Conservation (phyloP, 345 rosid genomes). For the Limnanthes douglasii region DNA sequence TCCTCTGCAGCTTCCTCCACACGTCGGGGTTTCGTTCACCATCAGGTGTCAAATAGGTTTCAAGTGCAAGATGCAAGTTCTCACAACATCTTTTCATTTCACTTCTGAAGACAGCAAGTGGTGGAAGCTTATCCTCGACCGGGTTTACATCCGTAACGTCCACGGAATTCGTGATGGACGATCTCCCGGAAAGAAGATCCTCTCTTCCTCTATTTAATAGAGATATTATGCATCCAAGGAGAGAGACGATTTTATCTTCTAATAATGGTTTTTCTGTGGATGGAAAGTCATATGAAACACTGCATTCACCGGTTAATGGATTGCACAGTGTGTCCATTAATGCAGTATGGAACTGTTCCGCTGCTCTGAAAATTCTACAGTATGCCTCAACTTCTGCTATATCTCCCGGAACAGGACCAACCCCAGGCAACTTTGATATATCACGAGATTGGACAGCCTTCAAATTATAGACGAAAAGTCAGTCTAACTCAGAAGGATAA, state of each 20-base stretch:
- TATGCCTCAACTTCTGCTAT: slow-evolving; percentile 96
- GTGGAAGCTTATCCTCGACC: slow-evolving; percentile 68
- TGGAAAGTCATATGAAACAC: slow-evolving; percentile 53
- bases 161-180: slow-evolving; percentile 33
- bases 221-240: slow-evolving; percentile 81
- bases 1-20: slow-evolving; percentile 88
- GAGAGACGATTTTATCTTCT: slow-evolving; percentile 88
- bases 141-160: slow-evolving; percentile 26
- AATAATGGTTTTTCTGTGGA: slow-evolving; percentile 69
- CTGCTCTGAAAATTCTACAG: slow-evolving; percentile 83
- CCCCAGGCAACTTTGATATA: slow-evolving; percentile 58
- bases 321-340: slow-evolving; percentile 89
- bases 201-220: slow-evolving; percentile 82
- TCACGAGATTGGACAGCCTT: slow-evolving; percentile 39
- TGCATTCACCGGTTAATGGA: slow-evolving; percentile 91
- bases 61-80: slow-evolving; percentile 87
- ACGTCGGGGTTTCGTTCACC: slow-evolving; percentile 51
- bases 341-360: slow-evolving; percentile 70
- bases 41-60: slow-evolving; percentile 60
- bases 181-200: slow-evolving; percentile 87
- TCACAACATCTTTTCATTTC: slow-evolving; percentile 98
- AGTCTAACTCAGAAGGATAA: no score
- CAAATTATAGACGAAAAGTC: slow-evolving; percentile 14
- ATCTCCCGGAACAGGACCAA: slow-evolving; percentile 93
- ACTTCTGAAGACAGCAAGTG: slow-evolving; percentile 75